Evolutionary conservation across 257 asterid species (phyloP), one percentile per base, ranked within the genome.

Genomic region (Przewalskia tangutica): DNA sequence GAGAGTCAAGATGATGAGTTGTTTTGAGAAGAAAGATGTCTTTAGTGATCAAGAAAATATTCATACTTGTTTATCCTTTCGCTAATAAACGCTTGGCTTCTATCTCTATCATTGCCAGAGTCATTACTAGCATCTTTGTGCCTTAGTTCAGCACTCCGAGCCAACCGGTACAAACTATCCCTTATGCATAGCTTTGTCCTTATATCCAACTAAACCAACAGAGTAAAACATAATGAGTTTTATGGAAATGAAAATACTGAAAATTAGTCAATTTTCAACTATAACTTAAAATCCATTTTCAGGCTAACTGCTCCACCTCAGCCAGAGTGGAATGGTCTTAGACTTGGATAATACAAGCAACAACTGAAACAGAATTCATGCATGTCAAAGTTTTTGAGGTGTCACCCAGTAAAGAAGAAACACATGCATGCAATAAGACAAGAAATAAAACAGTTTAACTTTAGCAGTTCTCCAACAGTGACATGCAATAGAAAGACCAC

Each of bases 111-210:
- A 65, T 87, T 87, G 32, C 86, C 89, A 79, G 50, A 76, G 68
- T 83, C 81, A 56, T 63, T 84, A 40, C 79, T 79, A 67, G 81
- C 84, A 48, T 50, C 85, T 83, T 84, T 83, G 65, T 91, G 93
- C 71, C 97, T 90, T 53, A 86, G 94, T 84, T 89, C 93, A 85
- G 97, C 97, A 90, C 93, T 90, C 66, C 80, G 84, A 63, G 98
- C 98, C 84, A 94, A 84, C 83, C 97, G 96, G 87, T 91, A 93
- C 77, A 94, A 85, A 89, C 97, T 90, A 80, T 93, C 98, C 87
- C 97, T 88, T 87, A 94, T 92, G 92, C 95, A 92, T 79, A 94
- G 87, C 85, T 93, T 94, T 32, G 93, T 94, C 89, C 87, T 90
- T 85, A 83, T 64, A 87, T 94, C 97, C 97, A 94, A 84, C 98